Base-by-base conservation (phyloP, 257 asterid species). In the Marsdenia floribunda region DNA sequence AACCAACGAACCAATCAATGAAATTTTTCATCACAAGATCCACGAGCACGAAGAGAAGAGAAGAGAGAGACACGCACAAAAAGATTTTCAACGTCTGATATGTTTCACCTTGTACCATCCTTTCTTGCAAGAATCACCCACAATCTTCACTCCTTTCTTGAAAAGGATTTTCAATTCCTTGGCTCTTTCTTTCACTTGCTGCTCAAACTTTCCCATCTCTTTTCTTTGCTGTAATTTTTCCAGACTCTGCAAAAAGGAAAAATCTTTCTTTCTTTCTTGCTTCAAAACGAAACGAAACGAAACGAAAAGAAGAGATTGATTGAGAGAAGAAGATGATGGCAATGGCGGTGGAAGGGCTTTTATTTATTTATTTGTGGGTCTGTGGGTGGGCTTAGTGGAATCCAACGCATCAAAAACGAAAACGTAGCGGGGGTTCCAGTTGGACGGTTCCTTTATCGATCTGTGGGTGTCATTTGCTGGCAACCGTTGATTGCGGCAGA, bases 61-160 rank as follows among this genome's bases (percentile, higher is more conserved):
- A 1, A 29, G 33, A 29, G 33, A 33, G 13, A 6, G 37, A 12
- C 14, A 1, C 35, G 21, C 1, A 21, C 2, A 6, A 22, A 13
- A 5, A 40, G 46, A 40, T 22, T 2, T 9, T 68, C 38, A 71
- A 54, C 66, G 40, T 44, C 59, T 85, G 5, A 86, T 67, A 26
- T 79, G 79, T 74, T 85, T 91, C 77, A 85, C 73, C 88, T 87
- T 89, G 84, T 75, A 2, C 93, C 93, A 89, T 70, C 91, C 93
- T 76, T 85, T 91, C 85, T 86, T 91, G 88, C 86, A 88, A 50
- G 92, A 82, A 13, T 74, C 53, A 1, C 87, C 84, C 5, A 89
- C 90, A 61, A 72, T 13, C 75, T 64, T 86, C 80, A 83, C 77
- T 14, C 97, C 93, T 47, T 73, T 89, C 86, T 82, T 85, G 85